These are phyloP conservation scores for Protomyces pachydermus DNA, from an alignment of 1,139 yeast species.

Conservation along the genomic window DNA sequence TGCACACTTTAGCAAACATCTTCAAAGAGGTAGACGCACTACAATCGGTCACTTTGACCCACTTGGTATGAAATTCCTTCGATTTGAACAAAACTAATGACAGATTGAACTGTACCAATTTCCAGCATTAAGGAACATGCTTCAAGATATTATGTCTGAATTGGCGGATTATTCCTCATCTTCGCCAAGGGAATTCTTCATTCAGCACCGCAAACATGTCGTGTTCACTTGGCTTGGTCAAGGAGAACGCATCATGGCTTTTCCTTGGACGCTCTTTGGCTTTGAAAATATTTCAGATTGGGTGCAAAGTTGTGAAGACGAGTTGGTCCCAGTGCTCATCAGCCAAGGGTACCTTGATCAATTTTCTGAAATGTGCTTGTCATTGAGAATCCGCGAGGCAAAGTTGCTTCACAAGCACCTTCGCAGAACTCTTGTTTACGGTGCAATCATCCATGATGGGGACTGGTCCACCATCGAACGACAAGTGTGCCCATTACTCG, in stretches of 20 bases:
- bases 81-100: background rate
- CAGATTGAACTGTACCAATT: background rate
- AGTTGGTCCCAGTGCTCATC: slow-evolving; percentile 2
- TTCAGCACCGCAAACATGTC: background rate
- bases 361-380: background rate
- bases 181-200: background rate
- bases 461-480: background rate
- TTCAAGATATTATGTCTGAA: background rate
- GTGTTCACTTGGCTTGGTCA: background rate
- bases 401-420: background rate
- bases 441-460: background rate
- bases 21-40: background rate
- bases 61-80: background rate
- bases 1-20: background rate
- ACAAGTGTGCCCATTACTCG: background rate
- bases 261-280: slow-evolving; percentile 8
- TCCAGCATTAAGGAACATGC: background rate
- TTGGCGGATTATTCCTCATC: background rate
- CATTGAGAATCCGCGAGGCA: background rate
- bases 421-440: background rate
- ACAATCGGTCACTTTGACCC: background rate
- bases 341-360: background rate
- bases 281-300: background rate
- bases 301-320: background rate
- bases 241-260: background rate